Base-by-base conservation (phyloP, 192 early-diverging fungal species). In the Helicostylum pulchrum region DNA sequence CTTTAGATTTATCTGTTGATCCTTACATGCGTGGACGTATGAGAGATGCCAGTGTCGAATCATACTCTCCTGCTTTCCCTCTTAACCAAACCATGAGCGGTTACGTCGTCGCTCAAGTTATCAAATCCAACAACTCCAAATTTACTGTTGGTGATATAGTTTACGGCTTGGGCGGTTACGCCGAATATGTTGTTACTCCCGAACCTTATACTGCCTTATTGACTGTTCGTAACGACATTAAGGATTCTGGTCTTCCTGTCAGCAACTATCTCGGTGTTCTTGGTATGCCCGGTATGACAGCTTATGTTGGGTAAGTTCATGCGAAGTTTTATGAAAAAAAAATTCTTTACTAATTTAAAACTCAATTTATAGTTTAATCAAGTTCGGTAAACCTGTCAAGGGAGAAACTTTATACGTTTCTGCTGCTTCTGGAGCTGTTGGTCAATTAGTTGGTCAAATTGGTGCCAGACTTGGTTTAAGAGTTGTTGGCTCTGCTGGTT, bases 361-460 rank as follows among this genome's bases (percentile, higher is more conserved):
- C 48, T 62, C 2, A 66, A 77, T 30, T 0, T 36, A 57, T 36
- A 46, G 88, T 31, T 70, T 92, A 14, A 50, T 83, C 34, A 69
- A 76, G 8, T 70, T 88, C 21, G 92, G 87, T 30, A 68, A 90
- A 59, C 87, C 91, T 62, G 90, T 90, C 72, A 70, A 69, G 2
- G 93, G 93, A 14, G 93, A 97, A 64, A 95, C 91, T 2, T 72
- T 94, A 10, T 92, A 86, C 50, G 82, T 96, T 20, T 88, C 83
- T 54, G 90, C 88, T 17, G 95, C 94, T 0, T 82, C 90, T 23
- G 93, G 88, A 26, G 62, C 62, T 26, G 90, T 92, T 4, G 91
- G 78, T 69, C 86, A 80, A 44, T 34, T 83, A 4, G 83, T 92
- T 0, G 89, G 92, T 42, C 92, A 95, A 70, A 81, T 95, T 21